A percentile compares a stretch with the other conserved stretches of the same genome.
These are phyloP conservation scores for Acidiella bohemica DNA, from an alignment of 495 filamentous ascomycete genomes.

Conservation along the genomic window DNA sequence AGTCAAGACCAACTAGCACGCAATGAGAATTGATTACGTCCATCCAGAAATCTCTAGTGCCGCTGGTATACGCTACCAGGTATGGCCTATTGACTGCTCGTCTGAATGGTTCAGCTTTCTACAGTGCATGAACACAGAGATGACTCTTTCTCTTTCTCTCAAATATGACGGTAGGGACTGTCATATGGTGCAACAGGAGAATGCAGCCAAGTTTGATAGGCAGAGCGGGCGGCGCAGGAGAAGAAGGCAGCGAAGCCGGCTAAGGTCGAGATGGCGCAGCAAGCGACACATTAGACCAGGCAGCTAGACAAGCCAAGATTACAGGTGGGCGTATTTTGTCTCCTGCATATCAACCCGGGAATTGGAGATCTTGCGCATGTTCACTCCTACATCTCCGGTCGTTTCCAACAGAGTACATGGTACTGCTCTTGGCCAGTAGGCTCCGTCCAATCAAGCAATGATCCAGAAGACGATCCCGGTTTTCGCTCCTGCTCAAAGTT, in stretches of 20 bases:
- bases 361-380: too few species aligned
- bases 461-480: too few species aligned
- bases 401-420: too few species aligned
- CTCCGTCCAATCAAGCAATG: too few species aligned
- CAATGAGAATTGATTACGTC: constrained; percentile 1
- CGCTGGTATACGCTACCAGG: constrained; percentile 1
- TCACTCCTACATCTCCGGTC: too few species aligned
- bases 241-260: constrained; percentile 2
- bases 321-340: too few species aligned
- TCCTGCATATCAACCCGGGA: too few species aligned
- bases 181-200: not conserved
- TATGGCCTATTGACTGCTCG: not conserved
- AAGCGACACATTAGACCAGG: too few species aligned
- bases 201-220: constrained; percentile 1
- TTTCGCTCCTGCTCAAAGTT: too few species aligned
- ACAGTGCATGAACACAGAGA: not conserved
- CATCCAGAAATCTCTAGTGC: constrained; percentile 2
- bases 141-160: not conserved
- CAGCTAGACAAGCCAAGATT: too few species aligned
- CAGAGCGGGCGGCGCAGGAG: not conserved
- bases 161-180: not conserved
- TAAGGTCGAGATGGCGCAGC: not conserved
- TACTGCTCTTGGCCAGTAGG: too few species aligned
- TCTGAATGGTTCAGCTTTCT: not conserved
- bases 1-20: not conserved